phyloP scores from a whole-genome alignment of 2,329 filamentous ascomycete species.

The Calonectria multiphialidica region DNA sequence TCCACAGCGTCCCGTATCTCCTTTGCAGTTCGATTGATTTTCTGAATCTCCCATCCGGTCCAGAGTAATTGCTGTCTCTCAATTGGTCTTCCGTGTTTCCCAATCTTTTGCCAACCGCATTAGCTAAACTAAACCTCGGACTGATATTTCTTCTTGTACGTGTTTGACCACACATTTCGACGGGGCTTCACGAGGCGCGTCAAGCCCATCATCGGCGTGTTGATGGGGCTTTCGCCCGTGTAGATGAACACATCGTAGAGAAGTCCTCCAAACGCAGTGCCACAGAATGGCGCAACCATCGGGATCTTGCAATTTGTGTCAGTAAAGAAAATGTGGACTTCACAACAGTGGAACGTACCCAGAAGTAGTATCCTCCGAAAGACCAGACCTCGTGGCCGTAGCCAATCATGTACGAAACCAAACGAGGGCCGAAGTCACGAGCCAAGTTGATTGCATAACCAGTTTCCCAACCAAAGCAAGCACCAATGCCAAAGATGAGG shows the following conservation, averaged over 20 bases:
- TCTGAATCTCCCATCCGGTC: not conserved
- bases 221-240: slow-evolving; percentile 77
- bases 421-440: slow-evolving; percentile 77
- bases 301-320: slow-evolving; percentile 64
- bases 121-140: slow-evolving; percentile 36
- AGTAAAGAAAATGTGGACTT: slow-evolving; percentile 16
- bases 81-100: slow-evolving; percentile 11
- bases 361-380: slow-evolving; percentile 79
- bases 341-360: slow-evolving; percentile 59
- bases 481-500: slow-evolving; percentile 79
- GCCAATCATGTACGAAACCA: slow-evolving; percentile 76
- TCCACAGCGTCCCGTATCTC: slow-evolving; percentile 10
- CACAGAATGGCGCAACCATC: slow-evolving; percentile 78
- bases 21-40: slow-evolving; percentile 8
- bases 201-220: slow-evolving; percentile 75
- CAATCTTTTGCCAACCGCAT: not conserved
- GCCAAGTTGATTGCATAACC: slow-evolving; percentile 82
- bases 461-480: slow-evolving; percentile 82
- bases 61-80: not conserved
- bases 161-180: slow-evolving; percentile 53
- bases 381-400: slow-evolving; percentile 77
- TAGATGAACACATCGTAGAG: slow-evolving; percentile 78
- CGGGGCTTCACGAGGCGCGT: slow-evolving; percentile 58
- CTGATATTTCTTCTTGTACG: slow-evolving; percentile 38
- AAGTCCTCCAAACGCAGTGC: slow-evolving; percentile 73